phyloP scores from a whole-genome alignment of 345 rosid species.

The Melaleuca quinquenervia region DNA sequence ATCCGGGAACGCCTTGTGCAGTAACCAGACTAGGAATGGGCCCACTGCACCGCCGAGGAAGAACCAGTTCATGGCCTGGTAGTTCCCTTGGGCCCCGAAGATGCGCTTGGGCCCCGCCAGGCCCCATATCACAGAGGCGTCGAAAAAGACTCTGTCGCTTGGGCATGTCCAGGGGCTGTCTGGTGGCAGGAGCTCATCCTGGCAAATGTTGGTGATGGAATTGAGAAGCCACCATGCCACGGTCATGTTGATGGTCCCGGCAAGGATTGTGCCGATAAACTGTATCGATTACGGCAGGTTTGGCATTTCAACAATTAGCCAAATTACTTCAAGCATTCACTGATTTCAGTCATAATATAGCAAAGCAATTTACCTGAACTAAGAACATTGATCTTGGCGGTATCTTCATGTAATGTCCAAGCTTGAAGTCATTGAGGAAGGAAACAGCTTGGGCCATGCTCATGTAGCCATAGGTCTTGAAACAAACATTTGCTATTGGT shows the following conservation, averaged over 20 bases:
- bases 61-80: slow-evolving; percentile 70
- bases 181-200: background rate
- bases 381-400: slow-evolving; percentile 92
- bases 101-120: slow-evolving; percentile 66
- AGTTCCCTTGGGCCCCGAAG: slow-evolving; percentile 66
- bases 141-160: slow-evolving; percentile 60
- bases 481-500: slow-evolving; percentile 90
- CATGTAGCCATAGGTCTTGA: slow-evolving; percentile 80
- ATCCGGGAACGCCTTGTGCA: slow-evolving; percentile 63
- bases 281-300: background rate
- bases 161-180: background rate
- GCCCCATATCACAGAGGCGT: slow-evolving; percentile 88
- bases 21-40: slow-evolving; percentile 55
- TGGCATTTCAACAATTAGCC: background rate
- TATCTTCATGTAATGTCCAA: slow-evolving; percentile 93
- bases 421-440: slow-evolving; percentile 84
- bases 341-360: background rate
- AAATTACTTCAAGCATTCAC: background rate
- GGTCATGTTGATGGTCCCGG: slow-evolving; percentile 65
- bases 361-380: slow-evolving; percentile 49
- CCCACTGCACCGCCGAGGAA: slow-evolving; percentile 70
- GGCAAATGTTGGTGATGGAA: slow-evolving; percentile 37
- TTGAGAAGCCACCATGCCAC: slow-evolving; percentile 78
- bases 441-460: slow-evolving; percentile 93
- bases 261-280: slow-evolving; percentile 78